Evolutionary conservation across 2,329 filamentous ascomycete species (phyloP), one percentile per base, ranked within the genome.

Genomic region (Sclerotinia subarctica): DNA sequence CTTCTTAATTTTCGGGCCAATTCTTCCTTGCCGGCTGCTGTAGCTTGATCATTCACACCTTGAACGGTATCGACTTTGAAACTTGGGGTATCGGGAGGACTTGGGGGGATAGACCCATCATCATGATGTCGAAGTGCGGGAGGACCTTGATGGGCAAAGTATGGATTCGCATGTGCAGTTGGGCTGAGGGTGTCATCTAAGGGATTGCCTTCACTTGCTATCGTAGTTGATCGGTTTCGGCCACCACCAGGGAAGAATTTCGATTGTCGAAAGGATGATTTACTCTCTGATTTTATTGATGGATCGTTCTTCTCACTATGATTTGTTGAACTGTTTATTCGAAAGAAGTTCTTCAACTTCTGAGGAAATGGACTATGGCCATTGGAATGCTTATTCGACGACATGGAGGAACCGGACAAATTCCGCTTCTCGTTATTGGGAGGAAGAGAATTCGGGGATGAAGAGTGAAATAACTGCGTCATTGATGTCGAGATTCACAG

Each of bases 61-160:
- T 88, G 86, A 58, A 88, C 87, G 32, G 88, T 88, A 63, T 91
- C 86, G 67, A 91, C 84, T 80, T 91, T 91, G 73, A 94, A 83
- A 70, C 87, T 88, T 26, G 94, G 94, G 1, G 93, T 96, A 78
- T 97, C 93, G 56, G 94, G 93, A 42, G 95, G 94, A 70, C 94
- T 96, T 17, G 93, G 93, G 19, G 95, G 94, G 47, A 96, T 91
- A 72, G 93, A 97, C 76, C 90, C 92, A 74, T 95, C 93, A 79
- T 98, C 96, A 82, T 96, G 93, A 81, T 99, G 95, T 77, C 94
- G 90, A 75, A 98, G 83, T 72, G 92, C 92, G 5, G 95, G 95
- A 74, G 93, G 93, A 68, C 95, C 95, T 81, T 99, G 95, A 78
- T 98, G 95, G 73, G 89, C 91, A 79, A 98, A 99, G 81, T 99